Evolutionary conservation across 352 stramenopile genomes (phyloP), one percentile per base, ranked within the genome.

Genomic region (Thalassiosira mediterranea): DNA sequence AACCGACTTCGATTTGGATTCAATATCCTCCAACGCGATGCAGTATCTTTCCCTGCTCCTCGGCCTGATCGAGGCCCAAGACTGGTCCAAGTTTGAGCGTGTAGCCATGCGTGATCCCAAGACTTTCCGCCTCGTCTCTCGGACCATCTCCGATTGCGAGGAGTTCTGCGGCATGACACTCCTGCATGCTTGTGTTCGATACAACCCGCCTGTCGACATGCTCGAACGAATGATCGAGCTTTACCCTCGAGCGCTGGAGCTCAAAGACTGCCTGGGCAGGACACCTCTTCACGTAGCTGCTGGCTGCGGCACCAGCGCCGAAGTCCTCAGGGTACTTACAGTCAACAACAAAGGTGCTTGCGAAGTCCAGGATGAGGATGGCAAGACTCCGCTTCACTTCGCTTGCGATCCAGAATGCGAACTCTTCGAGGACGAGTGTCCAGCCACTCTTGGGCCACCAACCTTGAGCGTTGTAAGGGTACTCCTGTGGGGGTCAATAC

Each of bases 251-350:
- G 42, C 66, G 54, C 26, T 72, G 7, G 21, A 31, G 26, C 47
- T n/a, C 26, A 47, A 28, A 17, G 62, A 72, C 31, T 32, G 40
- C 21, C 44, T 73, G 17, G n/a, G 40, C 40, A 37, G 69, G 32
- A 67, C 51, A 37, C 69, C 69, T 21, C 47, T 79, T 15, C 69
- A 79, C 32, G 70, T 72, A 2, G 60, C 62, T 29, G 56, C 47
- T 53, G 23, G 59, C 7, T 72, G 61, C 62, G 15, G 63, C 60
- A 44, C 48, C 63, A 3, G 1, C 26, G 26, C 32, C 23, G 29
- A 61, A 8, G 3, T 3, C 68, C 13, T 54, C 8, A 28, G 51
- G 38, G 19, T 72, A 15, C 29, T 79, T 2, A n/a, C 51, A 47
- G 15, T 54, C 28, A 67, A 75, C 32, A 32, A 76, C 52, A 47